phyloP scores from a whole-genome alignment of 129 eudicot genomes.

The Escallonia rubra region DNA sequence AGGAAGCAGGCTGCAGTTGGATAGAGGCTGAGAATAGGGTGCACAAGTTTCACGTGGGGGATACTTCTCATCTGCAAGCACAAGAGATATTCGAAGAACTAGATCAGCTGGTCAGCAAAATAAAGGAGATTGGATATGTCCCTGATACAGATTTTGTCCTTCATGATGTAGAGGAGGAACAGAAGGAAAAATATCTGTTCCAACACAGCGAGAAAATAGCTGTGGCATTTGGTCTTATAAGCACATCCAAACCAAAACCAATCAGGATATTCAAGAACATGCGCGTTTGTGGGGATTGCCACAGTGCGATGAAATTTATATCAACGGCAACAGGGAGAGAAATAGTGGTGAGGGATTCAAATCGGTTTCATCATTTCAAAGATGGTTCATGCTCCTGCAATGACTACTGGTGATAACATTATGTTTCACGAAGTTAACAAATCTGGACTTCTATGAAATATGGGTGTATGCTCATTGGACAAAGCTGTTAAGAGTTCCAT shows the following conservation, averaged over 20 bases:
- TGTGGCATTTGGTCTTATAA: neutral
- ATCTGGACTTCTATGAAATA: too few relatives aligned
- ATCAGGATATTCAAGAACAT: neutral
- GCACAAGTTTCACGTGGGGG: slow-evolving; percentile 1
- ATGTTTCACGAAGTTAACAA: too few relatives aligned
- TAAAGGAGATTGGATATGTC: neutral
- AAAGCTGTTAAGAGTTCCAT: too few relatives aligned
- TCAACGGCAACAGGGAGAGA: slow-evolving; percentile 1
- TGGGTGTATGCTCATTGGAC: too few relatives aligned
- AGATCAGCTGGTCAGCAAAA: neutral
- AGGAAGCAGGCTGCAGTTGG: slow-evolving; percentile 2
- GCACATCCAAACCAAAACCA: neutral
- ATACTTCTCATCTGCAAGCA: neutral
- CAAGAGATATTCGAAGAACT: neutral
- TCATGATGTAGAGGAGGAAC: slow-evolving; percentile 2
- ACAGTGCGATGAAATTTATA: neutral
- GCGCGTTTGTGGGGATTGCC: neutral
- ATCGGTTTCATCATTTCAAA: slow-evolving; percentile 1
- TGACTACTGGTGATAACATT: neutral
- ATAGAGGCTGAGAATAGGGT: neutral
- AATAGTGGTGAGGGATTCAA: slow-evolving; percentile 1
- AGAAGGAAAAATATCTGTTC: neutral
- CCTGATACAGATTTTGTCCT: neutral
- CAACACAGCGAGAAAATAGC: neutral
- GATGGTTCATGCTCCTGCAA: neutral